Evolutionary conservation across 441 rosid species (phyloP), one percentile per base, ranked within the genome.

Genomic region (Pelargonium citronellum): DNA sequence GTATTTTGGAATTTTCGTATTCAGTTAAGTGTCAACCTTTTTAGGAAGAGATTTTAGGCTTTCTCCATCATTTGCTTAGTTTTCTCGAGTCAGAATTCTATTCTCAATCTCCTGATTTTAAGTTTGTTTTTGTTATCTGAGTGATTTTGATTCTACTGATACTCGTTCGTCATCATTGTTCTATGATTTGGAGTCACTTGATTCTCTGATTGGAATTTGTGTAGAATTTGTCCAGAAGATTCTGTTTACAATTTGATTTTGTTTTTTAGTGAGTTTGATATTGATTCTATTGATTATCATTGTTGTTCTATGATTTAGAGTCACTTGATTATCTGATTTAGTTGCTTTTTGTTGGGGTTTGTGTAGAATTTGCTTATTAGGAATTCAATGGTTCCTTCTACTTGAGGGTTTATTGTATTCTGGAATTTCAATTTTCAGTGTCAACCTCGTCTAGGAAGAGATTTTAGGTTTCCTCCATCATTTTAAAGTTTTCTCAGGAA

Each of bases 401-500:
- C 13, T 46, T 1, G 51, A 46, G 51, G 37, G 37, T 46, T 8
- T 12, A 46, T 2, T 10, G 51, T 46, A 0, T 37, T 46, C 20
- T 51, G 41, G 19, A 43, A 66, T 12, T 16, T 43, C 13, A 65
- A 0, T 65, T 0, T 16, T 16, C 17, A 41, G 19, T 65, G 17
- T 13, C 6, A 41, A 16, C 11, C 46, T 27, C 15, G 22, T 20
- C 24, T 17, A 9, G 37, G 15, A 51, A 17, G 66, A 41, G 20
- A 65, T 2, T 37, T 41, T 65, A 34, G 17, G 68, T 9, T 60
- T 55, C 53, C 11, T 8, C n/a, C n/a, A 8, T 13, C 53, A 0
- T 67, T 20, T 7, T 47, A 10, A 47, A 61, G 64, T 13, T 68
- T 68, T 55, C 46, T 68, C 71, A n/a, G 22, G 41, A 55, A 27